Percentiles rank a stretch among this genome's conserved stretches.
Conservation (phyloP, 768 basidiomycete species). For the Lactifluus piperatus region DNA sequence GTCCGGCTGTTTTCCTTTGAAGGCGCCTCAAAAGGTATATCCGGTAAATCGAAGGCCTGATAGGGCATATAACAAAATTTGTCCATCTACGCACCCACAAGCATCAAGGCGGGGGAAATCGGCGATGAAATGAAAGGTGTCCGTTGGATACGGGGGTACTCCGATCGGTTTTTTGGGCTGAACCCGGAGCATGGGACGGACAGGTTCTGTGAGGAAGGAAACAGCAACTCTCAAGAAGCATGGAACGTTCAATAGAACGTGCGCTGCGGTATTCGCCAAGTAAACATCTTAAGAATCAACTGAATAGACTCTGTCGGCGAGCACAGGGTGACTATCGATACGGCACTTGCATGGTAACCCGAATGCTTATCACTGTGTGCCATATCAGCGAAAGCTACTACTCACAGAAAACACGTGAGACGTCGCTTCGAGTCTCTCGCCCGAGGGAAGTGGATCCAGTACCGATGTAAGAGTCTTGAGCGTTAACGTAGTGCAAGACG, state of each 20-base stretch:
- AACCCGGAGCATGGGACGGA: slow-evolving; percentile 60
- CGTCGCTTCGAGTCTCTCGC: slow-evolving; percentile 48
- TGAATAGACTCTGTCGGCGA: neutral
- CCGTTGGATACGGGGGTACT: slow-evolving; percentile 37
- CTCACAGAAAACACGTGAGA: slow-evolving; percentile 59
- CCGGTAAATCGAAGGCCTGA: neutral
- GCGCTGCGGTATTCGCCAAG: slow-evolving; percentile 46
- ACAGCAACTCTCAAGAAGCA: slow-evolving; percentile 63
- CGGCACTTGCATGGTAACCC: slow-evolving; percentile 41
- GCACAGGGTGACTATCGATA: neutral
- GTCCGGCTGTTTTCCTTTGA: neutral
- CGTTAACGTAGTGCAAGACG: neutral
- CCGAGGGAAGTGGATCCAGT: slow-evolving; percentile 35
- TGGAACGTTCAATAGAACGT: slow-evolving; percentile 41
- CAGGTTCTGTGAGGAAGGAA: slow-evolving; percentile 56
- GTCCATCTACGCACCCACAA: slow-evolving; percentile 40
- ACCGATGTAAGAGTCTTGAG: neutral
- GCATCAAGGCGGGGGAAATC: slow-evolving; percentile 50
- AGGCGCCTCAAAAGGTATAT: neutral
- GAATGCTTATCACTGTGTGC: slow-evolving; percentile 40
- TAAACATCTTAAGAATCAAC: slow-evolving; percentile 31
- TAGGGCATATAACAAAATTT: slow-evolving; percentile 35
- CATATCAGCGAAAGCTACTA: slow-evolving; percentile 3
- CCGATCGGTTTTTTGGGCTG: slow-evolving; percentile 39
- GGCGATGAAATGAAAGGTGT: slow-evolving; percentile 55